Base-by-base conservation (phyloP, 257 asterid species). In the Capsicum rhomboideum region DNA sequence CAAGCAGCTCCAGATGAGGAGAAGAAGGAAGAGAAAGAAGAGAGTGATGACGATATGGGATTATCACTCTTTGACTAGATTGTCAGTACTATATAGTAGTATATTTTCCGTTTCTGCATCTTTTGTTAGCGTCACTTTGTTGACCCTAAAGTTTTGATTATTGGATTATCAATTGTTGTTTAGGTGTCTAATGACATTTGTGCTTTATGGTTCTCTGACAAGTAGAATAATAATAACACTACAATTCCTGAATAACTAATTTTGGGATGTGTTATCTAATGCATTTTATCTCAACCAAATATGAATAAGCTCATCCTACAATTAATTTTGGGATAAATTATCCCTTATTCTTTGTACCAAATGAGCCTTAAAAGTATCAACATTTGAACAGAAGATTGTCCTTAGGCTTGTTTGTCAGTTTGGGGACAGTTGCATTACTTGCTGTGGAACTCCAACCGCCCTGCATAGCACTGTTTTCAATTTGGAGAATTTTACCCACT, bases 21-120 rank as follows among this genome's bases (percentile, higher is more conserved):
- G 89, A 89, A 90, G 89, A 90, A 90, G 85, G 93, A 93, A 87
- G 93, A 90, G 88, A 89, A 92, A 84, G 96, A 91, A 85, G 98
- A 89, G 87, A 92, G 94, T 40, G 98, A 94, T 0, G 97, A 92
- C 0, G 98, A 93, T 46, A 77, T 91, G 89, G 95, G 95, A 54
- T 89, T 89, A 88, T 88, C 92, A 11, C 98, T 94, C 42, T 94
- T 93, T 9, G 96, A 92, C 59, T 88, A 89, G 85, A 21, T 75
- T 59, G 59, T 6, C 40, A 12, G 18, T 17, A 8, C 40, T 23
- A 59, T 59, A 74, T 42, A 8, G 21, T 40, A n/a, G 56, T 31
- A 2, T 11, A 23, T 1, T 44, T 50, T 26, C 28, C 23, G 74
- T 29, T 79, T 18, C 14, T 34, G 21, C 82, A 74, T 66, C 78